Conservation (phyloP, 768 basidiomycete species). For the Hericium rajendrae region DNA sequence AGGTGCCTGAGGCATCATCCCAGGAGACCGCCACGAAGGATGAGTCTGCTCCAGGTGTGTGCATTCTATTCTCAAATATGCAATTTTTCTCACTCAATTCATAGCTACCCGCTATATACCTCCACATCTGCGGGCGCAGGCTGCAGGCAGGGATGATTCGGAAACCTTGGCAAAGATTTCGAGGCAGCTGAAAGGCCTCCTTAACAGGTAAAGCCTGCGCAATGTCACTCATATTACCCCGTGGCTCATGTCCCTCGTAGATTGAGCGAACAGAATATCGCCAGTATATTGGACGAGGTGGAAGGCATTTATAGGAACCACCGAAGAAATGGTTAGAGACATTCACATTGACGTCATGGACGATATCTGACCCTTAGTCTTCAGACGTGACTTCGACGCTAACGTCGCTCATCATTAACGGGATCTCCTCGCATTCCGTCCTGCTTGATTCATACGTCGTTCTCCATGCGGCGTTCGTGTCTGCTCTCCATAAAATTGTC, state of each 20-base stretch:
- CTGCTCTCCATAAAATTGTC: slow-evolving; percentile 68
- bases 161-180: slow-evolving; percentile 48
- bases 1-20: slow-evolving; percentile 11
- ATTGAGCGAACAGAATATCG: slow-evolving; percentile 86
- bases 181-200: slow-evolving; percentile 73
- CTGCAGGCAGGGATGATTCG: slow-evolving; percentile 28
- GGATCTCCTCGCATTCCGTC: slow-evolving; percentile 71
- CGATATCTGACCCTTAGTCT: neutral
- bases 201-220: slow-evolving; percentile 59
- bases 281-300: slow-evolving; percentile 58
- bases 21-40: slow-evolving; percentile 14
- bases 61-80: neutral
- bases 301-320: slow-evolving; percentile 72
- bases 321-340: slow-evolving; percentile 59
- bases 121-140: slow-evolving; percentile 55
- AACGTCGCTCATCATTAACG: slow-evolving; percentile 66
- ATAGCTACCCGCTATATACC: slow-evolving; percentile 61
- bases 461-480: slow-evolving; percentile 77
- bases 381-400: slow-evolving; percentile 70
- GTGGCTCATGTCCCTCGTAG: slow-evolving; percentile 28
- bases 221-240: neutral
- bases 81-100: neutral
- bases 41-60: slow-evolving; percentile 2
- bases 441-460: slow-evolving; percentile 86
- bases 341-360: neutral